phyloP scores from a whole-genome alignment of 805 yeast species.

The Yamadazyma scolyti region DNA sequence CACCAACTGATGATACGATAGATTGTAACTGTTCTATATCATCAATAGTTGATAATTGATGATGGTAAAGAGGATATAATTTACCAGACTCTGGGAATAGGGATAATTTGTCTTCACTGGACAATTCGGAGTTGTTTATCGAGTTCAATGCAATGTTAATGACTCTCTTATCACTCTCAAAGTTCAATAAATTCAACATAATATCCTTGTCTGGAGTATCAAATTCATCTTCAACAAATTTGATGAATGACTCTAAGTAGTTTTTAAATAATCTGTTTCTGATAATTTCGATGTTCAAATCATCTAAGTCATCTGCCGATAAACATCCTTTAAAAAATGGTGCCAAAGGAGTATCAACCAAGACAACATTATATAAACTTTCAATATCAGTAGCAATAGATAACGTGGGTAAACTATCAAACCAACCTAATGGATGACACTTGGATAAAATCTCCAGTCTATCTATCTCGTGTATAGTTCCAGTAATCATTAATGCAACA shows the following conservation, averaged over 20 bases:
- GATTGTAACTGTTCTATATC: constrained; percentile 80
- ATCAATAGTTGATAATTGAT: constrained; percentile 68
- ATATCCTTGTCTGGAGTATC: constrained; percentile 76
- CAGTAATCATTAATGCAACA: constrained; percentile 92
- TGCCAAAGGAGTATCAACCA: constrained; percentile 96
- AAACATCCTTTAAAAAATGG: constrained; percentile 92
- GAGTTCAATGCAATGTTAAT: constrained; percentile 91
- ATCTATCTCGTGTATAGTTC: constrained; percentile 94
- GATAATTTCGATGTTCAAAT: constrained; percentile 90
- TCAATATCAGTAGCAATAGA: constrained; percentile 94
- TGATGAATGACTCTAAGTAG: constrained; percentile 80
- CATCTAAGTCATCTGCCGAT: constrained; percentile 85
- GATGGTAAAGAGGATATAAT: constrained; percentile 67
- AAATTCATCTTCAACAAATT: constrained; percentile 59
- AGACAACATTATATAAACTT: constrained; percentile 85
- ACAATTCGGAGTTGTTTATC: constrained; percentile 69
- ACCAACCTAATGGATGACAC: constrained; percentile 98
- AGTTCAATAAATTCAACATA: constrained; percentile 72
- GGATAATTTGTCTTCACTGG: constrained; percentile 64
- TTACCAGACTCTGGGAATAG: constrained; percentile 82
- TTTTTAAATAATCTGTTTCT: constrained; percentile 91
- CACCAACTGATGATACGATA: constrained; percentile 61
- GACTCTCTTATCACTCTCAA: constrained; percentile 94
- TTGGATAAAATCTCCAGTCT: constrained; percentile 81
- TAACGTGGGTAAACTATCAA: constrained; percentile 93